Evolutionary conservation across 257 asterid species (phyloP).

Genomic region (Primulina huaijiensis): DNA sequence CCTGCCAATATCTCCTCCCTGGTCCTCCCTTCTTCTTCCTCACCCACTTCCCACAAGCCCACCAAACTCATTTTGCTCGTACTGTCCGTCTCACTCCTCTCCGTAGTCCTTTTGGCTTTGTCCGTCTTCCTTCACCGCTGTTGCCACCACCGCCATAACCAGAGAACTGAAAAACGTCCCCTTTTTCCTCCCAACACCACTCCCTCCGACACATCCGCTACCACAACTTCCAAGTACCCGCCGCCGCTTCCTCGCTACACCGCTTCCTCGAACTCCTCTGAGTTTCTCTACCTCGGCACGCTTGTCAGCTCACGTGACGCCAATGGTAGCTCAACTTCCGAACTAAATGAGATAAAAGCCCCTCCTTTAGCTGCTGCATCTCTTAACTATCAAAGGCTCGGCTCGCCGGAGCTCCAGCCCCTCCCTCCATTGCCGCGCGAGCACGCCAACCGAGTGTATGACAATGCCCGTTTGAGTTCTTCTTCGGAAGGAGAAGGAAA

Average conservation of each 20-base stretch:
- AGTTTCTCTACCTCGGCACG: conserved; percentile 75
- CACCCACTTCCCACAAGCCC: conserved; percentile 49
- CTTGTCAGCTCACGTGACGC: conserved; percentile 58
- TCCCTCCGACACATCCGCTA: conserved; percentile 43
- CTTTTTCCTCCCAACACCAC: conserved; percentile 59
- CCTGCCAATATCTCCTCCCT: conserved; percentile 94
- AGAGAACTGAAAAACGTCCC: conserved; percentile 53
- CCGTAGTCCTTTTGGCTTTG: conserved; percentile 35
- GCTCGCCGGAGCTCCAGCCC: conserved; percentile 91
- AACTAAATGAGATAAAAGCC: conserved; percentile 20
- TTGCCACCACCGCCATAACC: conserved; percentile 27
- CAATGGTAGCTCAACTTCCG: conserved; percentile 19
- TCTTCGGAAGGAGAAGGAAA: conserved; percentile 33
- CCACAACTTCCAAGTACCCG: conserved; percentile 32
- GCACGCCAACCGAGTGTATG: conserved; percentile 32
- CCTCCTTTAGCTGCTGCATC: conserved; percentile 23
- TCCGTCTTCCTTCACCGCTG: conserved; percentile 47
- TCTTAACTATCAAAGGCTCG: conserved; percentile 39
- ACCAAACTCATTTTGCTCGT: conserved; percentile 57
- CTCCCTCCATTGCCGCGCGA: conserved; percentile 87
- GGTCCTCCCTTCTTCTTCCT: conserved; percentile 57
- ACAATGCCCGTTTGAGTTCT: conserved; percentile 22
- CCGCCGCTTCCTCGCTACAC: conserved; percentile 50
- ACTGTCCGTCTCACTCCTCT: conserved; percentile 43
- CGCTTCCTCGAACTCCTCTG: conserved; percentile 60